Evolutionary conservation across 768 basidiomycete species (phyloP), one percentile per base, ranked within the genome.

Genomic region (Collybia sordida): DNA sequence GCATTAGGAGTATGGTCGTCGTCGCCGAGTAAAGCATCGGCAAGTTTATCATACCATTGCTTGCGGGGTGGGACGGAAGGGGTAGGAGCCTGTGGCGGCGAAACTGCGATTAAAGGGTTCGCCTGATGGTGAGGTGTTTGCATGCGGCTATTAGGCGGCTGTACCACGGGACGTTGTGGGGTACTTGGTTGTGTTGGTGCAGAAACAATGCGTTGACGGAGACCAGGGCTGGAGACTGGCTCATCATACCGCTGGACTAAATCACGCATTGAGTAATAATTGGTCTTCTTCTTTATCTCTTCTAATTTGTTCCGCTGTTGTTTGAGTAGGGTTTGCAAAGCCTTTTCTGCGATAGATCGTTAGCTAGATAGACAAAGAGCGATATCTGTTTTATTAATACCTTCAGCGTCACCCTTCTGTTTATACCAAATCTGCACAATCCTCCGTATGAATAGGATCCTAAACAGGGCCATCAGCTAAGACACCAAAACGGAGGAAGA

Each of bases 281-380:
- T 96, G 1, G 95, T 98, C 65, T 90, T 93, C 73, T 93, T 93
- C 78, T 99, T 99, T 57, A 98, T 91, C 58, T 97, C 95, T 55
- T 96, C 93, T 31, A 99, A 81, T 62, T 90, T 93, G 19, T 78
- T 75, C 17, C 90, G 86, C 54, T 95, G 93, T 60, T 87, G 75
- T 61, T 86, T 87, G 62, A 88, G 77, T 3, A 94, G 72, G 1
- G 68, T 66, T 49, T 86, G 85, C 15, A 98, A 75, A 2, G 83
- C 83, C 64, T 83, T 88, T 68, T 98, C 95, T 97, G 63, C 21
- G 46, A 15, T 8, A 1, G 21, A 53, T 37, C 44, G 28, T 49
- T 49, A 55, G 17, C 21, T 22, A 14, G 36, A 23, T 19, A 14
- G 23, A 28, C 15, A 12, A 14, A 42, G 3, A 35, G 19, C 14